phyloP scores from a whole-genome alignment of 1,284 basidiomycete genomes.

The Apiotrichum gracile region DNA sequence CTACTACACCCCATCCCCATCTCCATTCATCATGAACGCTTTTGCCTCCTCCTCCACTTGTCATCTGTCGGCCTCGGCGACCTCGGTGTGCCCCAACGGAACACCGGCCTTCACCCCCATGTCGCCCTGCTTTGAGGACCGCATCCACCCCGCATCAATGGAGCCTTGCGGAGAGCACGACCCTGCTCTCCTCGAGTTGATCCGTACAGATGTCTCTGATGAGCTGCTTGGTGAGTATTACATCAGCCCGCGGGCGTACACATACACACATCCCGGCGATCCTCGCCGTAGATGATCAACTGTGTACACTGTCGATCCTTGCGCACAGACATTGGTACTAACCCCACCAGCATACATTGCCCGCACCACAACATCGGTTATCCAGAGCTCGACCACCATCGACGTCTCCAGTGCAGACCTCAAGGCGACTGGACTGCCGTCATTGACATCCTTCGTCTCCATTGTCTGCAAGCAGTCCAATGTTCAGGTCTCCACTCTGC shows the following conservation, averaged over 20 bases:
- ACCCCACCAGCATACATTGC: slow-evolving; percentile 41
- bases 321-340: background rate
- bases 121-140: slow-evolving; percentile 45
- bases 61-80: background rate
- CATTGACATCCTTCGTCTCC: slow-evolving; percentile 81
- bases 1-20: too few species aligned
- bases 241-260: background rate
- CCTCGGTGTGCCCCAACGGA: slow-evolving; percentile 22
- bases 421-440: slow-evolving; percentile 59
- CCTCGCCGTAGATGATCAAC: background rate
- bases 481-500: slow-evolving; percentile 84
- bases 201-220: slow-evolving; percentile 66
- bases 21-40: background rate
- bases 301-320: background rate
- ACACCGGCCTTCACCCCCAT: slow-evolving; percentile 37
- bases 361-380: slow-evolving; percentile 44
- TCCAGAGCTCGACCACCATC: slow-evolving; percentile 44
- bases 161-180: slow-evolving; percentile 63
- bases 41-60: background rate
- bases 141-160: slow-evolving; percentile 58
- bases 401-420: slow-evolving; percentile 22
- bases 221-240: slow-evolving; percentile 64
- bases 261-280: background rate
- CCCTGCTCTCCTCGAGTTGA: slow-evolving; percentile 67
- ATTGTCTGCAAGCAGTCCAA: slow-evolving; percentile 78